Evolutionary conservation across 1,284 basidiomycete genomes (phyloP).

Genomic region (Ganoderma sinense): DNA sequence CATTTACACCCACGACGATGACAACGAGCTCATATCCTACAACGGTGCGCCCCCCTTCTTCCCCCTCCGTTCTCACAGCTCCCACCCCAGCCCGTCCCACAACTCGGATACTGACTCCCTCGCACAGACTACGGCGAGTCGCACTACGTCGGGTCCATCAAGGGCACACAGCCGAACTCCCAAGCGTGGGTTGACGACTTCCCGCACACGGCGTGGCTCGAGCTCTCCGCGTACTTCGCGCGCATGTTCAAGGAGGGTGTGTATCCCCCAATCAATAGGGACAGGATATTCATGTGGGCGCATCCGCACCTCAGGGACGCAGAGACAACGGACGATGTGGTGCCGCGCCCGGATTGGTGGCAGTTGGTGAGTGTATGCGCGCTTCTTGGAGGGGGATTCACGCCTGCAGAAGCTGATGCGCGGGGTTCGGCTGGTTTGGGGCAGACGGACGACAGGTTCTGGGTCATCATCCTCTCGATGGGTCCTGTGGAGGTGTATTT

Average conservation of each 20-base stretch:
- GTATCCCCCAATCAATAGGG: constrained; percentile 59
- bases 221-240: constrained; percentile 61
- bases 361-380: constrained; percentile 47
- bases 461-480: constrained; percentile 65
- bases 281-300: constrained; percentile 69
- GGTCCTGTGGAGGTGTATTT: constrained; percentile 36
- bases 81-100: too few relatives aligned
- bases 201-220: constrained; percentile 60
- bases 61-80: background rate
- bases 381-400: too few relatives aligned
- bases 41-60: constrained; percentile 41
- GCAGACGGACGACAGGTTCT: constrained; percentile 56
- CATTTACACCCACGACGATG: too few relatives aligned
- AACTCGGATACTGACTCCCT: background rate
- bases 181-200: constrained; percentile 62
- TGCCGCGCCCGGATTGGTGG: constrained; percentile 51
- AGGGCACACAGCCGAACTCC: constrained; percentile 51
- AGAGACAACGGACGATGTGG: constrained; percentile 44
- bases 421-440: too few relatives aligned
- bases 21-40: constrained; percentile 72
- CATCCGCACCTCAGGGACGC: constrained; percentile 60
- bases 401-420: background rate
- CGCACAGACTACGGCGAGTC: constrained; percentile 62
- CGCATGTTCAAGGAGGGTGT: constrained; percentile 67
- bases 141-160: constrained; percentile 56